These are phyloP conservation scores for Trypanosoma boissoni DNA, from an alignment of 208 protist species.

Conservation along the genomic window DNA sequence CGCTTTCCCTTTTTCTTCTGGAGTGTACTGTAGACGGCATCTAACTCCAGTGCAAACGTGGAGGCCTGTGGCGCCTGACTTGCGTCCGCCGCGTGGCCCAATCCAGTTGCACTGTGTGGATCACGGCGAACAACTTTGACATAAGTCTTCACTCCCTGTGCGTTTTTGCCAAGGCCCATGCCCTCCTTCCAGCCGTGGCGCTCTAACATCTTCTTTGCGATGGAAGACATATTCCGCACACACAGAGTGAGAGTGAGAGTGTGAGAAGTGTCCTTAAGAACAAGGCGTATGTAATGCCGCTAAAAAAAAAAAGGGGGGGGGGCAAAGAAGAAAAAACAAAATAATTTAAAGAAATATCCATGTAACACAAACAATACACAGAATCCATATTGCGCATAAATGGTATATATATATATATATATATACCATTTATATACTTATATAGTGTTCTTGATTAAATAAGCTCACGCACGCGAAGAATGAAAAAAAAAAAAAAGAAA, in stretches of 20 bases:
- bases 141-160: conserved; percentile 59
- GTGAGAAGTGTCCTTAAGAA: conserved; percentile 14
- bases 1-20: not conserved
- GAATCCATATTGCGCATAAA: too few species aligned
- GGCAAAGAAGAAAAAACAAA: conserved; percentile 1
- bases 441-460: too few species aligned
- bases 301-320: conserved; percentile 11
- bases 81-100: conserved; percentile 71
- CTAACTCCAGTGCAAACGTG: conserved; percentile 59
- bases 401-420: too few species aligned
- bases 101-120: conserved; percentile 54
- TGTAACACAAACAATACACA: too few species aligned
- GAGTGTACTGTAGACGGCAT: conserved; percentile 45
- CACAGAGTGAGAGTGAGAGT: not conserved
- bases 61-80: conserved; percentile 37
- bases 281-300: conserved; percentile 1
- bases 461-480: too few species aligned
- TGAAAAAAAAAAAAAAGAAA: conserved; percentile 8
- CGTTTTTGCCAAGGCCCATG: conserved; percentile 77
- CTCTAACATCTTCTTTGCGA: conserved; percentile 80
- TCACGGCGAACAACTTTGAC: conserved; percentile 77
- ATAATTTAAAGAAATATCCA: conserved; percentile 1
- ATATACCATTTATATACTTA: too few species aligned
- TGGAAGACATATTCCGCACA: conserved; percentile 43
- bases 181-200: conserved; percentile 86